Conservation (phyloP, 2,329 filamentous ascomycete species). For the Ceratocystis huliohia region DNA sequence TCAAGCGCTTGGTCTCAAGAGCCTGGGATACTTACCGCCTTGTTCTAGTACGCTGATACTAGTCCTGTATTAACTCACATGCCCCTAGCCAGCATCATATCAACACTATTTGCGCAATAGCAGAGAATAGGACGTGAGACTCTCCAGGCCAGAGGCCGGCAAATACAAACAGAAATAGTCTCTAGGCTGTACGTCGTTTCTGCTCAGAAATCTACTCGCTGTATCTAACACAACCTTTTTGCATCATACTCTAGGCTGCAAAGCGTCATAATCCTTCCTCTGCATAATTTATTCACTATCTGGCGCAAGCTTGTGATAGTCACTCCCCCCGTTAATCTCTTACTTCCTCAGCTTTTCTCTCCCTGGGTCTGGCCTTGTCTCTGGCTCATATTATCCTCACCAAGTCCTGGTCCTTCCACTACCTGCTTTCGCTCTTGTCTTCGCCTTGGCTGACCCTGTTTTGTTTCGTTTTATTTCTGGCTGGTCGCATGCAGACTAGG, state of each 20-base stretch:
- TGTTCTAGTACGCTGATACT: background rate
- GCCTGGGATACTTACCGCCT: background rate
- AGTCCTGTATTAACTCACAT: background rate
- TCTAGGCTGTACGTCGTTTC: background rate
- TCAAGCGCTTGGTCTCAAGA: background rate
- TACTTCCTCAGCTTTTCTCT: background rate
- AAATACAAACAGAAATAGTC: background rate
- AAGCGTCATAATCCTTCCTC: background rate
- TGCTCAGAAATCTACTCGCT: background rate
- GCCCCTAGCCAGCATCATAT: background rate
- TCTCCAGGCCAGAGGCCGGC: background rate
- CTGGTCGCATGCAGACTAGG: background rate
- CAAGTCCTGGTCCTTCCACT: background rate
- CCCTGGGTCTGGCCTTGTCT: background rate
- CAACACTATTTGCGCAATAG: background rate
- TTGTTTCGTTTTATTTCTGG: conserved; percentile 4
- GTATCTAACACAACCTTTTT: background rate
- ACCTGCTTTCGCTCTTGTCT: background rate
- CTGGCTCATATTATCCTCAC: background rate
- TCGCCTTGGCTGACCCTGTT: background rate
- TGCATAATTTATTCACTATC: background rate
- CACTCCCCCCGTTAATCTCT: background rate
- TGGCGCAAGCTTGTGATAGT: conserved; percentile 5
- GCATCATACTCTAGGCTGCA: background rate
- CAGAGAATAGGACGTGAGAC: background rate